These are phyloP conservation scores for Colletotrichum kahawae DNA, from an alignment of 2,329 filamentous ascomycete species.

Conservation along the genomic window DNA sequence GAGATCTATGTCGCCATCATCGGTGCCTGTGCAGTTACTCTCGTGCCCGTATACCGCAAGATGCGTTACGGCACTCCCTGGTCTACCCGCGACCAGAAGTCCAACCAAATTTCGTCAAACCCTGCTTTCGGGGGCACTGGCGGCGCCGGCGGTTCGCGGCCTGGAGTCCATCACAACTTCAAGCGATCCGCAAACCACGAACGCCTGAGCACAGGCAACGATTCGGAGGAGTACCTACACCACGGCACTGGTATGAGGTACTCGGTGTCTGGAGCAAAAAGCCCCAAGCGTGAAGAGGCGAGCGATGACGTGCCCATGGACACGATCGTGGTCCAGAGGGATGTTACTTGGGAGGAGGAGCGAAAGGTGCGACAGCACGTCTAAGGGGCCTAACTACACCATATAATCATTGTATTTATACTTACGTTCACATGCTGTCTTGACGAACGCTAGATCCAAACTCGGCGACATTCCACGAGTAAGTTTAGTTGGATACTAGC, in stretches of 20 bases:
- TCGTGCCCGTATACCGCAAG: constrained; percentile 1
- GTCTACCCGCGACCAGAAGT: background rate
- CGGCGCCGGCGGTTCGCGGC: background rate
- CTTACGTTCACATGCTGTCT: background rate
- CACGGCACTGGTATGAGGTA: background rate
- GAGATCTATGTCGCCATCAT: constrained; percentile 7
- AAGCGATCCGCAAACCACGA: constrained; percentile 3
- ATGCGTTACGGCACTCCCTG: constrained; percentile 6
- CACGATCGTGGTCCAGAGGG: background rate
- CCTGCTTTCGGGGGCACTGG: background rate
- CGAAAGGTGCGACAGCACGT: background rate
- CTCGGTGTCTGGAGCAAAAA: background rate
- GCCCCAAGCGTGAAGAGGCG: background rate
- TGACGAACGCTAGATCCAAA: background rate
- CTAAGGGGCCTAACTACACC: background rate
- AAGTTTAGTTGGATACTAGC: background rate
- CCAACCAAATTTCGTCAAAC: background rate
- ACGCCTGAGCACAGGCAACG: background rate
- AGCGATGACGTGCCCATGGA: background rate
- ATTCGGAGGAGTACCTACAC: constrained; percentile 1
- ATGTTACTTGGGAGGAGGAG: constrained; percentile 10
- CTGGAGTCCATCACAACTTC: background rate
- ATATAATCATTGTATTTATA: background rate
- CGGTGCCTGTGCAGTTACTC: constrained; percentile 1
- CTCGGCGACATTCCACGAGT: background rate